Base-by-base conservation (phyloP, 768 basidiomycete genomes). In the Cystoderma amianthinum region DNA sequence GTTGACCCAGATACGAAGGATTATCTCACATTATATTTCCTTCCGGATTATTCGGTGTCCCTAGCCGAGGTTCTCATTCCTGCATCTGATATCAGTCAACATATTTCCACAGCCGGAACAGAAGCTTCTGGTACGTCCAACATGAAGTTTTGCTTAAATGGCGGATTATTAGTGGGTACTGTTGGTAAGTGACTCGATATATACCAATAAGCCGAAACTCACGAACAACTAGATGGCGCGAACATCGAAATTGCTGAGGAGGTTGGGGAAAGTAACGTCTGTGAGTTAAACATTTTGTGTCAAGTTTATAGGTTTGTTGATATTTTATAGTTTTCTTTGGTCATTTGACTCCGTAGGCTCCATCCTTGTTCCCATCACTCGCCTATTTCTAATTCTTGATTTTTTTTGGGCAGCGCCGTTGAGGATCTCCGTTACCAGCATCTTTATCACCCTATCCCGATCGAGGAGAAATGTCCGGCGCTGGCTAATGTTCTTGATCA, bases 171-270 rank as follows among this genome's bases (percentile, higher is more conserved):
- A 11, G 61, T 94, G 36, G 92, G 90, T 35, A 92, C 91, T 20
- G 86, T 88, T 44, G 79, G 73, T 74, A 39, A 11, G 2, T 19
- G 2, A 22, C 5, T 6, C 35, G 25, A 16, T 36, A 23, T 32
- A 4, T 44, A 18, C 11, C 21, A 23, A 22, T 16, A 17, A 22
- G 22, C 38, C 11, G 30, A 25, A 35, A 42, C 20, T 28, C 28
- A 32, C 5, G n/a, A 17, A 7, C 12, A 9, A 44, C 5, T 59
- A 65, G 91, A 99, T 63, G 95, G 95, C 41, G 95, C 95, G 15
- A 94, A 91, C 54, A 91, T 92, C 44, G 94, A 97, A 67, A 97
- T 98, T 49, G 93, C 90, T 3, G 91, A 97, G 55, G 93, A 96
- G 59, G 67, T 92, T 36, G 95, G 94, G 21, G 89, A 92, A 56